A percentile compares a stretch with the other conserved stretches of the same genome.
phyloP scores from a whole-genome alignment of 768 basidiomycete species.

The Russula vinacea region DNA sequence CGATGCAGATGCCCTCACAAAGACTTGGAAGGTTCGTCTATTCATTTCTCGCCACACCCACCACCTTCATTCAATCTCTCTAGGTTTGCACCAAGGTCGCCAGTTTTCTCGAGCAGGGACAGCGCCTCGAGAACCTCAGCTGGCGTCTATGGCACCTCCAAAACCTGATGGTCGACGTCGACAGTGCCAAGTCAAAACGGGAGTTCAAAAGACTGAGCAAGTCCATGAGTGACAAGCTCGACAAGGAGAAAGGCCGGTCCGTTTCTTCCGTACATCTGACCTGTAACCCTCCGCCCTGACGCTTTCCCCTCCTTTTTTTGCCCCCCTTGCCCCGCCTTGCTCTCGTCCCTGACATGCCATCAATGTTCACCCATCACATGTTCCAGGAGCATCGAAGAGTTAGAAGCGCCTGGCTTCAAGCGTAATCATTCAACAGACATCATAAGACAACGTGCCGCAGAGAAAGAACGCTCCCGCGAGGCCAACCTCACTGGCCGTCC shows the following conservation, averaged over 20 bases:
- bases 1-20: conserved; percentile 80
- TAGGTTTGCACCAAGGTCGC: conserved; percentile 90
- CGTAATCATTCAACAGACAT: conserved; percentile 77
- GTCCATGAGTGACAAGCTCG: conserved; percentile 86
- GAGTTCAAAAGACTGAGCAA: conserved; percentile 89
- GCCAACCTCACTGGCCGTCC: conserved; percentile 55
- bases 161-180: conserved; percentile 85
- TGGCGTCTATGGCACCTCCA: conserved; percentile 94
- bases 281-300: conserved; percentile 26
- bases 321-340: not conserved
- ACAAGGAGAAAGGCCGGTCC: conserved; percentile 88
- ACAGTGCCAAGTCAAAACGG: conserved; percentile 84
- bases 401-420: conserved; percentile 79
- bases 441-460: conserved; percentile 73
- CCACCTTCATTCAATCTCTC: not conserved
- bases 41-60: conserved; percentile 3
- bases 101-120: conserved; percentile 85
- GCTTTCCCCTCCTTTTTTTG: not conserved
- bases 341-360: not conserved
- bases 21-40: conserved; percentile 79
- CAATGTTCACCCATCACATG: not conserved
- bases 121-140: conserved; percentile 86
- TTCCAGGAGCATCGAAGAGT: conserved; percentile 75
- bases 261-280: conserved; percentile 35
- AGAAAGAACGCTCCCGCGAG: conserved; percentile 78